Conservation (phyloP, 176 grass and related monocot species). For the Aechmea fasciata region DNA sequence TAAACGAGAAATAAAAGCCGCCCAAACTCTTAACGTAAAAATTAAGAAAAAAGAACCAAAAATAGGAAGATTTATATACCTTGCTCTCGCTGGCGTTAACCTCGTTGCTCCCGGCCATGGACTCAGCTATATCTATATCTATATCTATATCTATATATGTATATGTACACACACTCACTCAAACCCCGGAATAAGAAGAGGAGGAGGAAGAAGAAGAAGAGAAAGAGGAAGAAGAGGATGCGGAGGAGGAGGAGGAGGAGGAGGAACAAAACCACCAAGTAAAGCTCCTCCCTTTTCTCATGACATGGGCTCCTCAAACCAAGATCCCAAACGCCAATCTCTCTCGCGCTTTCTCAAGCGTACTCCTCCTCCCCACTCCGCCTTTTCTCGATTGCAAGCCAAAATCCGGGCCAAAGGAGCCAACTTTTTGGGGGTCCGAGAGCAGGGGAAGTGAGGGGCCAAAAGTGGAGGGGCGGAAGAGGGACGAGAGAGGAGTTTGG, state of each 20-base stretch:
- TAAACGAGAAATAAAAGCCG: neutral
- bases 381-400: no score
- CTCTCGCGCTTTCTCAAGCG: neutral
- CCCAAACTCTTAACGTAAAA: neutral
- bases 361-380: neutral
- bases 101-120: slow-evolving; percentile 98
- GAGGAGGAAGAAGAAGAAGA: neutral
- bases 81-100: slow-evolving; percentile 98
- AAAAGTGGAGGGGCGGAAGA: neutral
- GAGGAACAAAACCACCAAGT: neutral
- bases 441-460: neutral
- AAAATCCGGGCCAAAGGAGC: neutral
- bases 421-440: neutral
- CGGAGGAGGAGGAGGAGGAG: neutral
- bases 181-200: no score
- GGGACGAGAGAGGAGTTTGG: neutral
- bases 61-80: slow-evolving; percentile 29
- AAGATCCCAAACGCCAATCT: neutral
- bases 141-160: no score
- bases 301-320: slow-evolving; percentile 6
- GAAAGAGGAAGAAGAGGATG: neutral
- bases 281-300: slow-evolving; percentile 26
- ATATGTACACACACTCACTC: no score
- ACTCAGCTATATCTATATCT: neutral
- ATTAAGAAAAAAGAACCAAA: slow-evolving; percentile 9